A percentile compares a stretch with the other conserved stretches of the same genome.
Conservation (phyloP, 208 protist species). For the Wallacemonas sp. region DNA sequence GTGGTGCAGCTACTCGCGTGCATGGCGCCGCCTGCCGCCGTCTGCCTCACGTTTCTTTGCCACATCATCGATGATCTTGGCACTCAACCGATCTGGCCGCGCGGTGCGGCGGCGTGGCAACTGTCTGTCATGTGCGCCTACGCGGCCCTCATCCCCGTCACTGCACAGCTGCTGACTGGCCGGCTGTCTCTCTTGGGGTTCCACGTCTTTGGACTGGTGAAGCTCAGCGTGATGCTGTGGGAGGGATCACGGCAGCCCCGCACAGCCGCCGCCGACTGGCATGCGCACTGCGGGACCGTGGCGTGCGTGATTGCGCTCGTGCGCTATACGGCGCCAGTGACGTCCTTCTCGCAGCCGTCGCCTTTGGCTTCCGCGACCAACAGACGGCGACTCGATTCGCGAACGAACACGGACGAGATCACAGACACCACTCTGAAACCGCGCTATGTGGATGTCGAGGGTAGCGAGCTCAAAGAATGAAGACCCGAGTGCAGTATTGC, state of each 20-base stretch:
- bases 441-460: too few relatives aligned
- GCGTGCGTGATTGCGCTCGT: neutral
- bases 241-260: neutral
- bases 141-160: slow-evolving; percentile 1
- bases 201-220: slow-evolving; percentile 3
- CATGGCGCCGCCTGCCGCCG: slow-evolving; percentile 3
- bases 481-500: too few relatives aligned
- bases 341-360: neutral
- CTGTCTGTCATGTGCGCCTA: slow-evolving; percentile 1
- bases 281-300: neutral
- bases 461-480: too few relatives aligned
- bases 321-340: slow-evolving; percentile 6
- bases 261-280: neutral
- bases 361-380: too few relatives aligned
- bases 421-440: too few relatives aligned
- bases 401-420: too few relatives aligned
- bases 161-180: neutral
- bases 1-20: neutral
- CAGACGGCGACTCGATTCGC: neutral
- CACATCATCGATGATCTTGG: slow-evolving; percentile 10
- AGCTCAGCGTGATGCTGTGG: slow-evolving; percentile 12
- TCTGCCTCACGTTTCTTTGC: slow-evolving; percentile 5
- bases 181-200: neutral
- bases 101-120: neutral
- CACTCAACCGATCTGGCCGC: slow-evolving; percentile 8